Evolutionary conservation across 148 eudicot species (phyloP).

Genomic region (Silene latifolia): DNA sequence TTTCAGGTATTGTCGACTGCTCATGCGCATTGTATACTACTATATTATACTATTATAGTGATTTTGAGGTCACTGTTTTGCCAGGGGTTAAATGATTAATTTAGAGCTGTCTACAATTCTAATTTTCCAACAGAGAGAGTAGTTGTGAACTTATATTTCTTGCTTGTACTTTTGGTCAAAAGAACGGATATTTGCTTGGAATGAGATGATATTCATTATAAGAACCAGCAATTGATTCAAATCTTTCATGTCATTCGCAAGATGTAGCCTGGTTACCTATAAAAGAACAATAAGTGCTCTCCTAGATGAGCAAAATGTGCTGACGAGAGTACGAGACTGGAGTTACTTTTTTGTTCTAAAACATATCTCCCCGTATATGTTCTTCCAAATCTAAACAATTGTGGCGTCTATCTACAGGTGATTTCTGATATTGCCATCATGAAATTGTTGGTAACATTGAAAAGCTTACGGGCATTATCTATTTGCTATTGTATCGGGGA

Average conservation of each 20-base stretch:
- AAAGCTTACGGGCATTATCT: slow-evolving; percentile 52
- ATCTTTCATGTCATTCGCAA: background rate
- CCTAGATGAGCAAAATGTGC: background rate
- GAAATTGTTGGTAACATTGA: slow-evolving; percentile 40
- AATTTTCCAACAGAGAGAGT: background rate
- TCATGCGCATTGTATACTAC: background rate
- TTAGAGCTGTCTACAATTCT: background rate
- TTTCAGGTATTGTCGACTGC: slow-evolving; percentile 61
- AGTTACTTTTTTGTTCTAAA: background rate
- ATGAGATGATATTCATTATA: background rate
- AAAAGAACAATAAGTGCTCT: background rate
- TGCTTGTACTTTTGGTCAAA: background rate
- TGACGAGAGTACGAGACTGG: background rate
- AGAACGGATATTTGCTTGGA: background rate
- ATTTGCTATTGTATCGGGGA: slow-evolving; percentile 86
- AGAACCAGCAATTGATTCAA: background rate
- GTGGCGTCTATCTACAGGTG: slow-evolving; percentile 37
- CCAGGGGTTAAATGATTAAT: background rate
- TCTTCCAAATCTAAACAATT: slow-evolving; percentile 8
- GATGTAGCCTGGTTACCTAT: background rate
- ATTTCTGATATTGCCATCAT: slow-evolving; percentile 53
- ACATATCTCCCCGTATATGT: background rate
- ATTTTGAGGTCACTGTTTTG: background rate
- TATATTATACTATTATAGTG: too few species aligned
- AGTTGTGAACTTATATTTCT: background rate